Percentiles rank a stretch among this genome's conserved stretches.
phyloP scores from a whole-genome alignment of 164 flowering plant genomes.

The Chloranthus sessilifolius region DNA sequence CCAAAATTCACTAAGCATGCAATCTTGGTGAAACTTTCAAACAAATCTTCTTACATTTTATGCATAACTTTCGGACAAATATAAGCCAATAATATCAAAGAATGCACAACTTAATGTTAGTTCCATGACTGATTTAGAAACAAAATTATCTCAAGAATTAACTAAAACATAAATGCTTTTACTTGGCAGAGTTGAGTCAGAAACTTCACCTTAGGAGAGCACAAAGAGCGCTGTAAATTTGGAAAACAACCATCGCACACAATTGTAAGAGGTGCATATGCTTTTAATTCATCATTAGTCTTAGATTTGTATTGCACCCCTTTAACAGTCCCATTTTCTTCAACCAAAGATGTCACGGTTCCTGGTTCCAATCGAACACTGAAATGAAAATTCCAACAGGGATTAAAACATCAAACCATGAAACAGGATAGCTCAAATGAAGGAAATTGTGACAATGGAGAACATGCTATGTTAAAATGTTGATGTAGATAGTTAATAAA shows the following conservation, averaged over 20 bases:
- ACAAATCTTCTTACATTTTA: no score
- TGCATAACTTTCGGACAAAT: no score
- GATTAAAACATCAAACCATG: neutral
- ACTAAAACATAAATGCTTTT: neutral
- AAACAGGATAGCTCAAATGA: conserved; percentile 5
- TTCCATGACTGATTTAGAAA: no score
- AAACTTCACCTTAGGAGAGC: conserved; percentile 61
- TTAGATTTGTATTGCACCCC: conserved; percentile 74
- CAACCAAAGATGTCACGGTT: conserved; percentile 70
- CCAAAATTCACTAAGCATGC: no score
- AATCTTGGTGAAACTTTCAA: no score
- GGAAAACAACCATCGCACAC: conserved; percentile 97
- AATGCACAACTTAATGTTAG: neutral
- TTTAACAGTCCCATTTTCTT: conserved; percentile 70
- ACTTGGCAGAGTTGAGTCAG: neutral
- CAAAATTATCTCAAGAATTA: neutral
- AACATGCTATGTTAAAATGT: no score
- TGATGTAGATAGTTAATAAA: no score
- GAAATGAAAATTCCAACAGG: conserved; percentile 7
- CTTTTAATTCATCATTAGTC: conserved; percentile 49
- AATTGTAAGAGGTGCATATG: conserved; percentile 80
- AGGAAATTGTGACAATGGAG: no score
- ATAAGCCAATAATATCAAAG: no score
- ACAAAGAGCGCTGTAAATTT: conserved; percentile 82
- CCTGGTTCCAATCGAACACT: conserved; percentile 80